Evolutionary conservation across 345 rosid species (phyloP), one percentile per base, ranked within the genome.

Genomic region (Aquilaria yunnanensis): DNA sequence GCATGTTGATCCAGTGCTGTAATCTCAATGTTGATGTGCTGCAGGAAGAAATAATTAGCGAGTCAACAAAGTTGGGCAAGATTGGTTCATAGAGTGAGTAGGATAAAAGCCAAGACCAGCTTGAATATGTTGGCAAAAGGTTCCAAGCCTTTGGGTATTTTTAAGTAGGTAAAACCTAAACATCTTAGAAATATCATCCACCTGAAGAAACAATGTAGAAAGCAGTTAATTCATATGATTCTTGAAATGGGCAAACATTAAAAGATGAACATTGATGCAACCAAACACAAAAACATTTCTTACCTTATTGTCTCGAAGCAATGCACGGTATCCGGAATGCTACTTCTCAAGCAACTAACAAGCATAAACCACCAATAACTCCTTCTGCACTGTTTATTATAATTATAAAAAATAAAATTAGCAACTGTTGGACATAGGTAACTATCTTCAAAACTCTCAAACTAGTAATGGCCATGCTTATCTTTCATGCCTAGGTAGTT

Each of bases 141-240:
- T 50, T 89, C 99, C 81, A 91, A 73, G 67, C 97, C 97, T 61
- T 65, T 65, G 2, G 79, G 71, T 64, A 89, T 85, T 68, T 87
- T 85, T 61, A 79, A 82, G 65, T 23, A 23, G 23, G 23, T 83
- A 95, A 54, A 91, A 98, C 80, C 90, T 84, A 76, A 84, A 87
- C 90, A 91, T 95, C 83, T 98, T 82, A 34, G 98, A 95, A 62
- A 95, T 87, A 75, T 95, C 99, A 14, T 85, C 97, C 63, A 82
- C 86, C 97, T 94, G 72, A 57, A 37, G 8, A 9, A 23, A 37
- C 5, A 37, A 37, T 37, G 43, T 9, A 37, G 2, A 9, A 37
- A 5, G 5, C 43, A 37, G 43, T 37, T 37, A 37, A 37, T 37
- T 37, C 8, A 9, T 37, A 37, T 37, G 7, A 37, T 37, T 5